Evolutionary conservation across 2,329 filamentous ascomycete genomes (phyloP).

Genomic region (Epicoccum nigrum): DNA sequence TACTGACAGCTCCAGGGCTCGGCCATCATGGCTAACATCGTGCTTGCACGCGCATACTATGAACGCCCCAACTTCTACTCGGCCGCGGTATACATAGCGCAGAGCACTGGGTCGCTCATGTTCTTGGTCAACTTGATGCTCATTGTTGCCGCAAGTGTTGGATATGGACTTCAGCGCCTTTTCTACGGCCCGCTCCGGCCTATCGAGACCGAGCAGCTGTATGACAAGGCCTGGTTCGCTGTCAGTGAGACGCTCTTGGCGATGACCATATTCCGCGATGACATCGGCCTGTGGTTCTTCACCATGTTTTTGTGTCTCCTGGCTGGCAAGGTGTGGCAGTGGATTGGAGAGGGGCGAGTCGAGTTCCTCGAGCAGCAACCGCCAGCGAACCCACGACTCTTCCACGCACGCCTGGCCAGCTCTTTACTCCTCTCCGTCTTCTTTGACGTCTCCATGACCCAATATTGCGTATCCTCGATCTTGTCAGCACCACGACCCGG

Average conservation of each 20-base stretch:
- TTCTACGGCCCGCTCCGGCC: slow-evolving; percentile 90
- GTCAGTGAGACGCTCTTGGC: slow-evolving; percentile 95
- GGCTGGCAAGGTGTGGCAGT: slow-evolving; percentile 96
- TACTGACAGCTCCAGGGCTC: slow-evolving; percentile 60
- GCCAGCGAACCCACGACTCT: slow-evolving; percentile 83
- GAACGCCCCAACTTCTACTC: slow-evolving; percentile 98
- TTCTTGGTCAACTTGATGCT: slow-evolving; percentile 91
- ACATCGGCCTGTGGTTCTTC: slow-evolving; percentile 91
- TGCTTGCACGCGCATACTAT: slow-evolving; percentile 88
- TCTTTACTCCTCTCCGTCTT: slow-evolving; percentile 79
- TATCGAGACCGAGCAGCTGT: slow-evolving; percentile 95
- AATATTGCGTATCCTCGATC: slow-evolving; percentile 81
- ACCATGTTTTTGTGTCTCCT: slow-evolving; percentile 95
- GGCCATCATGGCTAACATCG: slow-evolving; percentile 79
- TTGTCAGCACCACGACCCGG: slow-evolving; percentile 88
- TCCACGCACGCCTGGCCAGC: slow-evolving; percentile 80
- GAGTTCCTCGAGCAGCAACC: slow-evolving; percentile 96
- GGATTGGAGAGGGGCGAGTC: slow-evolving; percentile 94
- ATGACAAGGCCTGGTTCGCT: slow-evolving; percentile 97
- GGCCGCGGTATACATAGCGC: slow-evolving; percentile 92
- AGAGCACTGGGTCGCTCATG: slow-evolving; percentile 95
- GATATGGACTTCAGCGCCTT: slow-evolving; percentile 86
- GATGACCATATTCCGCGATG: slow-evolving; percentile 97
- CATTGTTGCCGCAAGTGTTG: slow-evolving; percentile 76
- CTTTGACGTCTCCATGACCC: slow-evolving; percentile 81